Percentiles rank a stretch among this genome's conserved stretches.
These are phyloP conservation scores for Mucor racemosus DNA, from an alignment of 371 early-diverging fungal species.

Conservation along the genomic window DNA sequence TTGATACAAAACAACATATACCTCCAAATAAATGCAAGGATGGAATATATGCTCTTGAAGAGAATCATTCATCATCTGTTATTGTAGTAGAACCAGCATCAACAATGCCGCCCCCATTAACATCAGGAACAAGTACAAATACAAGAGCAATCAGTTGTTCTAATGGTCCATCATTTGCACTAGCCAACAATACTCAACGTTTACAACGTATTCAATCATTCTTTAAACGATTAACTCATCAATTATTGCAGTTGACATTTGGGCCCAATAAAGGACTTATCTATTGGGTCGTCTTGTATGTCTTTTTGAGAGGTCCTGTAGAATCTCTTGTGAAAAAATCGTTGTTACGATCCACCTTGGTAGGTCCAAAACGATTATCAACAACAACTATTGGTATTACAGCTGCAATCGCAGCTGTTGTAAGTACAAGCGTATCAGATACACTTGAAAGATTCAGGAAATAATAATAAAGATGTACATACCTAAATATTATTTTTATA, in stretches of 20 bases:
- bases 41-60: not conserved
- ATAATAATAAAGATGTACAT: not conserved
- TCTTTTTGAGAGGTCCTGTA: conserved; percentile 26
- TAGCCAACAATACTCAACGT: not conserved
- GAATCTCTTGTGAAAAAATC: conserved; percentile 8
- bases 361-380: not conserved
- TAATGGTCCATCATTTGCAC: not conserved
- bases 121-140: not conserved
- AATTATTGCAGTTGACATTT: conserved; percentile 10
- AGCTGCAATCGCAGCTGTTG: conserved; percentile 17
- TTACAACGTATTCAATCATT: not conserved
- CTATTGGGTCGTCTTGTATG: conserved; percentile 23
- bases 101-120: not conserved
- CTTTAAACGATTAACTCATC: conserved; percentile 1
- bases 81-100: not conserved
- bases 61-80: not conserved
- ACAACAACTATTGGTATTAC: conserved; percentile 22
- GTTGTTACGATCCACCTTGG: not conserved
- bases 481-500: too few species aligned
- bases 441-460: conserved; percentile 10
- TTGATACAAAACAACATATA: conserved; percentile 5
- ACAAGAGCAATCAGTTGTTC: not conserved
- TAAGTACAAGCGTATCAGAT: conserved; percentile 13
- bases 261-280: conserved; percentile 12
- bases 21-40: not conserved